phyloP scores from a whole-genome alignment of 176 grass and related monocot genomes.

The Oryza punctata region DNA sequence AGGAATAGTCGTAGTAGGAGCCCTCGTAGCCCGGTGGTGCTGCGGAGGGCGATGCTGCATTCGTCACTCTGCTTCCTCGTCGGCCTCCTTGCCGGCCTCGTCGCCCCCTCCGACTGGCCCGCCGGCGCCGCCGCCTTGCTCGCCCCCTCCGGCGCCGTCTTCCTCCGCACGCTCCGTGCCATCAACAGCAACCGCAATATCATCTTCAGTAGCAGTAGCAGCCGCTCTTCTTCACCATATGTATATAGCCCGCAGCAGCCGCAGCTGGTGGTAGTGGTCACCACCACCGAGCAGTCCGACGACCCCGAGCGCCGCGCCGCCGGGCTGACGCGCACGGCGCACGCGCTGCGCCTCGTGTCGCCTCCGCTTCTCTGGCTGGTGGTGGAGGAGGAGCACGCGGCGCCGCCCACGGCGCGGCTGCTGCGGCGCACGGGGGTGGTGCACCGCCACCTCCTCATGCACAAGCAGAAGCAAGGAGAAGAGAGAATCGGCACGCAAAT shows the following conservation, averaged over 20 bases:
- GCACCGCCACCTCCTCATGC: slow-evolving; percentile 70
- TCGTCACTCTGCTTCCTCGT: slow-evolving; percentile 78
- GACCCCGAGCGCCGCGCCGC: slow-evolving; percentile 46
- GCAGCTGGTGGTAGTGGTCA: slow-evolving; percentile 57
- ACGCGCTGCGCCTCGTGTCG: slow-evolving; percentile 62
- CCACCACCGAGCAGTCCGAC: slow-evolving; percentile 47
- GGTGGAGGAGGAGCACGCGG: slow-evolving; percentile 54
- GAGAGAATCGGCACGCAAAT: too few species aligned
- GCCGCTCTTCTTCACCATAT: not conserved
- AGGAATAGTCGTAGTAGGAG: not conserved
- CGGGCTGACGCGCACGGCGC: slow-evolving; percentile 62
- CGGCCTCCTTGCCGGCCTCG: slow-evolving; percentile 63
- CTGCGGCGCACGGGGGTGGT: slow-evolving; percentile 59
- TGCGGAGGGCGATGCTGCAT: slow-evolving; percentile 60
- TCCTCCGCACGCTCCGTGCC: slow-evolving; percentile 36
- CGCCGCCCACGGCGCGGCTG: slow-evolving; percentile 52
- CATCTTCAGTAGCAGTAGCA: not conserved
- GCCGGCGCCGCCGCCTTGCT: slow-evolving; percentile 6
- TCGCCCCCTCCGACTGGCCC: slow-evolving; percentile 56
- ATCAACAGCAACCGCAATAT: not conserved
- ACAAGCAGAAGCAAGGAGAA: slow-evolving; percentile 25
- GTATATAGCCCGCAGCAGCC: not conserved
- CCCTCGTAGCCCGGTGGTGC: slow-evolving; percentile 8
- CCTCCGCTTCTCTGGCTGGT: slow-evolving; percentile 90
- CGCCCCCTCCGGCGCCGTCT: slow-evolving; percentile 6